Evolutionary conservation across 352 stramenopile genomes (phyloP).

Genomic region (Phytophthora europaea): DNA sequence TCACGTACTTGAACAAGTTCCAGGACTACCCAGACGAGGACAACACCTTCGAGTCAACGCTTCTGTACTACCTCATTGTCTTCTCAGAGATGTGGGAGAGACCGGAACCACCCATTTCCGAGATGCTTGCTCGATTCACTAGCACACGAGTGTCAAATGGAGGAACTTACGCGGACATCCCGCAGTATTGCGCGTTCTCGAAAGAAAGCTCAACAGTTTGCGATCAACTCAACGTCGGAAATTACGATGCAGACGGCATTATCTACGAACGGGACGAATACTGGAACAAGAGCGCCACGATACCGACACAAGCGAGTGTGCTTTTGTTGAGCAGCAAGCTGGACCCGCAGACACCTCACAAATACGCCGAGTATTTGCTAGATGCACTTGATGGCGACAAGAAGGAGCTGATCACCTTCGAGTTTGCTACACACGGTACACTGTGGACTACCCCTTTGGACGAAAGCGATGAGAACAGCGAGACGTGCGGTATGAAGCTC

Average conservation of each 20-base stretch:
- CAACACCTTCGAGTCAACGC: slow-evolving; percentile 31
- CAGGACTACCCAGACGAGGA: slow-evolving; percentile 24
- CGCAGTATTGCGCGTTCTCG: slow-evolving; percentile 65
- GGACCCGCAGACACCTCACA: slow-evolving; percentile 61
- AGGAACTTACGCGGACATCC: slow-evolving; percentile 30
- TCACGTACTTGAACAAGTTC: slow-evolving; percentile 17
- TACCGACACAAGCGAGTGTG: slow-evolving; percentile 51
- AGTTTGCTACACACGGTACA: slow-evolving; percentile 50
- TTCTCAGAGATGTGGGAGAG: slow-evolving; percentile 69
- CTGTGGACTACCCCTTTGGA: slow-evolving; percentile 45
- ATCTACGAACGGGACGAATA: slow-evolving; percentile 64
- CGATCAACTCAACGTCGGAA: slow-evolving; percentile 21
- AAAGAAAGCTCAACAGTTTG: slow-evolving; percentile 53
- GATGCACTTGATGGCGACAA: slow-evolving; percentile 37
- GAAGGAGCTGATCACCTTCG: slow-evolving; percentile 60
- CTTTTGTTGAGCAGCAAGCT: slow-evolving; percentile 63
- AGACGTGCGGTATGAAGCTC: slow-evolving; percentile 60
- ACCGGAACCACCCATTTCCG: slow-evolving; percentile 25
- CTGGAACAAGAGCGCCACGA: slow-evolving; percentile 62
- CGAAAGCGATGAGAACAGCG: slow-evolving; percentile 17
- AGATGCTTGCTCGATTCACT: slow-evolving; percentile 40
- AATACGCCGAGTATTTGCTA: slow-evolving; percentile 59
- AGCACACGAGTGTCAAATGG: slow-evolving; percentile 33
- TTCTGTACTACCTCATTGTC: slow-evolving; percentile 57
- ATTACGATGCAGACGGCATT: slow-evolving; percentile 41